phyloP scores from a whole-genome alignment of 202 grass and related monocot species.

The Sporobolus alterniflorus region DNA sequence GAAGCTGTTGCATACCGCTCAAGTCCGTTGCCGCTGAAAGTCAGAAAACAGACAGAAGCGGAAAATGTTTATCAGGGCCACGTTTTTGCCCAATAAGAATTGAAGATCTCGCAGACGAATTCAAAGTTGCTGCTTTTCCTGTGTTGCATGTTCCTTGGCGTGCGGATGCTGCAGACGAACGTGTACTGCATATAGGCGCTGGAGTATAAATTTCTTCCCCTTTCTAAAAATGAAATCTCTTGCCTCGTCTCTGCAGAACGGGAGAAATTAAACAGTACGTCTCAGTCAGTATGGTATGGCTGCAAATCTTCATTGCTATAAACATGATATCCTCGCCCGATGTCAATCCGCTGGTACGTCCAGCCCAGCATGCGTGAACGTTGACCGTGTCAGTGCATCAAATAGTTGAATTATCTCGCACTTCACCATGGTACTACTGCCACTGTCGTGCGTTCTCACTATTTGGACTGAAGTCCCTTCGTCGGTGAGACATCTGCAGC shows the following conservation, averaged over 20 bases:
- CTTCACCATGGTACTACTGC: background rate
- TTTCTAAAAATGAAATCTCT: background rate
- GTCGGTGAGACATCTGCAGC: background rate
- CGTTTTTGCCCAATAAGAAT: background rate
- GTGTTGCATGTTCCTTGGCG: slow-evolving; percentile 21
- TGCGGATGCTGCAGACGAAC: background rate
- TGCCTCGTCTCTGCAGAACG: background rate
- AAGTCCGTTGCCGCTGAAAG: background rate
- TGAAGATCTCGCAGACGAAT: slow-evolving; percentile 20
- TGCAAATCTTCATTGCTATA: slow-evolving; percentile 5
- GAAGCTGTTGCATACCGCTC: background rate
- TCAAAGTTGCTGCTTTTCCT: background rate
- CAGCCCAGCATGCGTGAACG: slow-evolving; percentile 27
- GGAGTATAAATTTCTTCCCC: background rate
- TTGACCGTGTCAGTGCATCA: slow-evolving; percentile 47
- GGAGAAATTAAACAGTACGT: background rate
- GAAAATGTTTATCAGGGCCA: slow-evolving; percentile 19
- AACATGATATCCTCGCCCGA: slow-evolving; percentile 30
- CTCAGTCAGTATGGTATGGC: background rate
- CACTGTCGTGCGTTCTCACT: slow-evolving; percentile 10
- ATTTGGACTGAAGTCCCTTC: slow-evolving; percentile 14
- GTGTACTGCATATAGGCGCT: background rate
- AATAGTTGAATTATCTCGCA: slow-evolving; percentile 37
- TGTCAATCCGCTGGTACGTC: slow-evolving; percentile 16
- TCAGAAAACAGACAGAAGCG: background rate